Conservation (phyloP, 345 rosid species). For the Aquilaria malaccensis region DNA sequence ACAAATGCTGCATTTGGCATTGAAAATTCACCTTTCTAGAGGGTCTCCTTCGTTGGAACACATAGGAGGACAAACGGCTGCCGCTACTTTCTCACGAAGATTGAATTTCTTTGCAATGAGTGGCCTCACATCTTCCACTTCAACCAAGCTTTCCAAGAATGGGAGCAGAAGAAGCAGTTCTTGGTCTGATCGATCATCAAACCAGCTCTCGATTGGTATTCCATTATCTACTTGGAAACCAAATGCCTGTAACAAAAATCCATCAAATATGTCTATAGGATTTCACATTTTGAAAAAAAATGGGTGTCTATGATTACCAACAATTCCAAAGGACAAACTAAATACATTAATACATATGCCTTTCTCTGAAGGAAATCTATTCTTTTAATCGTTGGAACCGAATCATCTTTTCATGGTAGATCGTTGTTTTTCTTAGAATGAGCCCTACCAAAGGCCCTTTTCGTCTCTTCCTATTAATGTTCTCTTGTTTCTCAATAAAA, state of each 20-base stretch:
- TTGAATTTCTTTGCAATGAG: slow-evolving; percentile 74
- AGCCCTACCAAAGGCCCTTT: not conserved
- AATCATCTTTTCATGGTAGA: no score
- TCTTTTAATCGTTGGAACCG: no score
- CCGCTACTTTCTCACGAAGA: slow-evolving; percentile 65
- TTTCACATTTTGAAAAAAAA: not conserved
- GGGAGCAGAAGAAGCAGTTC: slow-evolving; percentile 79
- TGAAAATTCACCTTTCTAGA: slow-evolving; percentile 38
- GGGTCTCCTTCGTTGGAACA: slow-evolving; percentile 38
- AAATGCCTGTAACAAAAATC: slow-evolving; percentile 54
- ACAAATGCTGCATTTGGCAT: slow-evolving; percentile 1
- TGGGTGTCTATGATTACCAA: not conserved
- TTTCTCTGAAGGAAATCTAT: no score
- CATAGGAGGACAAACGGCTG: slow-evolving; percentile 54
- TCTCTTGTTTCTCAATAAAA: not conserved
- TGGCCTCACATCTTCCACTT: slow-evolving; percentile 92
- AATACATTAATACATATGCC: no score
- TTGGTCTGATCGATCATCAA: slow-evolving; percentile 70
- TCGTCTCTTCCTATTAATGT: not conserved
- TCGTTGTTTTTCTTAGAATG: no score
- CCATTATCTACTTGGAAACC: slow-evolving; percentile 99
- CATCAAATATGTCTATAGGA: not conserved
- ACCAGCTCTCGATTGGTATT: slow-evolving; percentile 98
- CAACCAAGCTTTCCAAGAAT: slow-evolving; percentile 82
- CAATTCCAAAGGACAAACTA: not conserved